phyloP scores from a whole-genome alignment of 2,329 filamentous ascomycete genomes.

The Colletotrichum abscissum region DNA sequence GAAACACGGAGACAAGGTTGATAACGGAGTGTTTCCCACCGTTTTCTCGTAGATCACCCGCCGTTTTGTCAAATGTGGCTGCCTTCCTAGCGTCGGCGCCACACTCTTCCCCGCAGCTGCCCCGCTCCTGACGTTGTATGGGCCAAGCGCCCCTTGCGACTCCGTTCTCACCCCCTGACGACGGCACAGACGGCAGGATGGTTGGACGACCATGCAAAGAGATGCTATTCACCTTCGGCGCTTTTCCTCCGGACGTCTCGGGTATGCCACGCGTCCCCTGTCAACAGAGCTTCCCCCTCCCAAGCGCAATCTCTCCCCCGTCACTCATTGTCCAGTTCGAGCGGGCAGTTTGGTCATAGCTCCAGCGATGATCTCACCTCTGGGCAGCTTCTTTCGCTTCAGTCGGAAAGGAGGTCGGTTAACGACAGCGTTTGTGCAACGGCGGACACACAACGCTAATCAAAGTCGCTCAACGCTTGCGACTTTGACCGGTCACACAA shows the following conservation, averaged over 20 bases:
- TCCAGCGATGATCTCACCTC: conserved; percentile 6
- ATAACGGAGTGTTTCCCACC: conserved; percentile 19
- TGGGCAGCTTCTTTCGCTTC: not conserved
- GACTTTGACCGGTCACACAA: conserved; percentile 5
- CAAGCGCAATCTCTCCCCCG: not conserved
- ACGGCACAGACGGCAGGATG: not conserved
- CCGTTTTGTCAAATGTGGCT: conserved; percentile 29
- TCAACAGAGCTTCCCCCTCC: not conserved
- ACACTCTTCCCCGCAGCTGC: conserved; percentile 16
- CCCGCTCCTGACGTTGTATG: conserved; percentile 27
- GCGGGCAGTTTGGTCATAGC: conserved; percentile 1
- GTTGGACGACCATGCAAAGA: conserved; percentile 6
- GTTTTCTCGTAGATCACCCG: conserved; percentile 24
- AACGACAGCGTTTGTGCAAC: not conserved
- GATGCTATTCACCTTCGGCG: conserved; percentile 4
- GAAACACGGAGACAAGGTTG: conserved; percentile 4
- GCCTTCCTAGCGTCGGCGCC: conserved; percentile 22
- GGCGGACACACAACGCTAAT: not conserved
- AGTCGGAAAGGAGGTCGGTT: not conserved
- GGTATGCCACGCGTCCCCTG: conserved; percentile 15
- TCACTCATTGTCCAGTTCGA: conserved; percentile 11
- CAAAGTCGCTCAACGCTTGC: not conserved
- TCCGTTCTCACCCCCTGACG: not conserved
- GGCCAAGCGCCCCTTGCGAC: not conserved
- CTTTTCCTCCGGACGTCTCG: conserved; percentile 26